Evolutionary conservation across 129 eudicot species (phyloP).

Genomic region (Chrysanthemum lavandulifolium): DNA sequence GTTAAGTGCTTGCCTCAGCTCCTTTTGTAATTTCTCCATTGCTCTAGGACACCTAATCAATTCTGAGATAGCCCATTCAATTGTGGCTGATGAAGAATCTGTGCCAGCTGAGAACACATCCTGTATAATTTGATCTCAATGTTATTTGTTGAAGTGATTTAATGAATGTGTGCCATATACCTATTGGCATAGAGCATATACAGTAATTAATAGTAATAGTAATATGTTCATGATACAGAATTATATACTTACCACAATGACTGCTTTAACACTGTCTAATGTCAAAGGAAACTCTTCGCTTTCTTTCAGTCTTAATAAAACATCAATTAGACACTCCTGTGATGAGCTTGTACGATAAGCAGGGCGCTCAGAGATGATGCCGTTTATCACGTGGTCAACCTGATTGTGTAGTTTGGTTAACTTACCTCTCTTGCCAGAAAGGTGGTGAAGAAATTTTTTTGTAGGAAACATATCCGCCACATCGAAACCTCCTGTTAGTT

Average conservation of each 20-base stretch:
- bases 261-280: slow-evolving; percentile 19
- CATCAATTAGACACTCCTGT: slow-evolving; percentile 21
- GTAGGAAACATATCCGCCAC: slow-evolving; percentile 29
- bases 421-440: slow-evolving; percentile 19
- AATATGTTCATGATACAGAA: too few species aligned
- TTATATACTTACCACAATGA: slow-evolving; percentile 18
- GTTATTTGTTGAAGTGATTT: background rate
- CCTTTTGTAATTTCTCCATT: background rate
- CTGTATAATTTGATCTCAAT: background rate
- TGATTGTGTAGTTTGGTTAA: slow-evolving; percentile 8
- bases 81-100: background rate
- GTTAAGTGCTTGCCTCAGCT: background rate
- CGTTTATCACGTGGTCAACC: slow-evolving; percentile 4
- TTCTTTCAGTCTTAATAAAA: slow-evolving; percentile 21
- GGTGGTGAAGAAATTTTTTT: background rate
- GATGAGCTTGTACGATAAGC: too few species aligned
- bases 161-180: too few species aligned
- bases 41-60: background rate
- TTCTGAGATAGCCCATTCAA: slow-evolving; percentile 10
- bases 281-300: slow-evolving; percentile 13
- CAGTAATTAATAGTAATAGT: background rate
- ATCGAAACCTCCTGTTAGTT: slow-evolving; percentile 12
- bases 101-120: slow-evolving; percentile 12
- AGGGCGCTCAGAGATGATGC: slow-evolving; percentile 18
- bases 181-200: background rate